Evolutionary conservation across 331 rosid species (phyloP).

Genomic region (Prunus yedoensis): DNA sequence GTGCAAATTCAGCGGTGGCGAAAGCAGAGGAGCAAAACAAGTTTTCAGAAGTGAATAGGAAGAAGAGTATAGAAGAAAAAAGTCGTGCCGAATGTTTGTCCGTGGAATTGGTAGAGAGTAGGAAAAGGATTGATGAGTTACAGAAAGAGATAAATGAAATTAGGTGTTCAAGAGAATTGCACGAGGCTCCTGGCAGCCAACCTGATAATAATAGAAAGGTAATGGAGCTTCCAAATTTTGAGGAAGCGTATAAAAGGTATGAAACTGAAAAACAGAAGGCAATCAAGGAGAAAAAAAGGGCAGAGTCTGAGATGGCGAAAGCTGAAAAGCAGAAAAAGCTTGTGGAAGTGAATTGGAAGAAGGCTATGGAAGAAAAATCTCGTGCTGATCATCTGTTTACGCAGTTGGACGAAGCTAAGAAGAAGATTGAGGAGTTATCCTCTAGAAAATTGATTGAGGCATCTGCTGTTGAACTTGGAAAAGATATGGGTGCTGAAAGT

Average conservation of each 20-base stretch:
- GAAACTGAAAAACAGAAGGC: conserved; percentile 50
- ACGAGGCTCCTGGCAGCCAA: conserved; percentile 11
- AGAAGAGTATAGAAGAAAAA: conserved; percentile 31
- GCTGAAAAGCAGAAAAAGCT: conserved; percentile 48
- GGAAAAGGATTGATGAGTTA: conserved; percentile 37
- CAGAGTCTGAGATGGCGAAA: conserved; percentile 43
- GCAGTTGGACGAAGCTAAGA: conserved; percentile 50
- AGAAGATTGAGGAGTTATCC: conserved; percentile 48
- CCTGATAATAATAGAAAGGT: conserved; percentile 8
- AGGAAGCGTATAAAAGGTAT: conserved; percentile 45
- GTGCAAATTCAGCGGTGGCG: conserved; percentile 35
- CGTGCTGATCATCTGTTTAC: conserved; percentile 50
- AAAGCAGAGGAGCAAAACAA: conserved; percentile 41
- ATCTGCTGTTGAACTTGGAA: conserved; percentile 32
- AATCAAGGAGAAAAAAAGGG: conserved; percentile 36
- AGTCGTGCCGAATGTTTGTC: conserved; percentile 31
- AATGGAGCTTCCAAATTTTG: conserved; percentile 23
- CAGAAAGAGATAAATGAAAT: conserved; percentile 29
- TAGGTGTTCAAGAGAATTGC: conserved; percentile 8
- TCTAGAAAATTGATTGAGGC: conserved; percentile 40
- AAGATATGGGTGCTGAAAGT: conserved; percentile 33
- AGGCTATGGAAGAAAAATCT: conserved; percentile 49
- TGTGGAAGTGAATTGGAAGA: conserved; percentile 56
- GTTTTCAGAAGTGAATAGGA: conserved; percentile 29
- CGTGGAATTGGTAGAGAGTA: conserved; percentile 44